phyloP scores from a whole-genome alignment of 2,329 filamentous ascomycete species.

The Sporothrix mexicana region DNA sequence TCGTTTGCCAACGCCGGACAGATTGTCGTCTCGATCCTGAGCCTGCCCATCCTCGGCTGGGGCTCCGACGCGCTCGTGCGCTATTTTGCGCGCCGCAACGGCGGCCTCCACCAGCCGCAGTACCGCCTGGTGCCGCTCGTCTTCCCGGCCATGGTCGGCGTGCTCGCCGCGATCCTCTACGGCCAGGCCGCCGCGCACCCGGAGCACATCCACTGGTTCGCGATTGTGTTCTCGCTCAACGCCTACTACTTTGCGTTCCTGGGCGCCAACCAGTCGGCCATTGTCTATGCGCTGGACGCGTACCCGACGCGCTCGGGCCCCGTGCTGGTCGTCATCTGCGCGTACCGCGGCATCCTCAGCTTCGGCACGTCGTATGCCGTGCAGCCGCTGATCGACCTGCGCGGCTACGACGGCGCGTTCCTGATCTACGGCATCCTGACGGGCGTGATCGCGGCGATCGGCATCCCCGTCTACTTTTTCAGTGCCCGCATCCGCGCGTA shows the following conservation, averaged over 20 bases:
- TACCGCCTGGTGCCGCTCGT: conserved; percentile 10
- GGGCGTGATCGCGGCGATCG: not conserved
- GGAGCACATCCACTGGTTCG: conserved; percentile 13
- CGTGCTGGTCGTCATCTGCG: not conserved
- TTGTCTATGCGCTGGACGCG: conserved; percentile 1
- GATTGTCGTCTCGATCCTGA: not conserved
- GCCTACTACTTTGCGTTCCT: not conserved
- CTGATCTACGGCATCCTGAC: not conserved
- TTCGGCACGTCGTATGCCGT: conserved; percentile 3
- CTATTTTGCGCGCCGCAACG: conserved; percentile 10
- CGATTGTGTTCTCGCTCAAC: not conserved
- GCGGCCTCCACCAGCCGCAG: conserved; percentile 10
- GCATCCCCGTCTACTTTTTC: conserved; percentile 18
- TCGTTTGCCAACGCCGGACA: conserved; percentile 15
- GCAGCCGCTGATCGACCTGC: conserved; percentile 1
- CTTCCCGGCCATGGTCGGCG: conserved; percentile 1
- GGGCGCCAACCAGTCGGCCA: conserved; percentile 13
- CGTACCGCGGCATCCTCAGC: conserved; percentile 1
- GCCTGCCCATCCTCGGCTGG: not conserved
- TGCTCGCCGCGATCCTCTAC: not conserved
- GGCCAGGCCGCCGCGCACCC: conserved; percentile 13
- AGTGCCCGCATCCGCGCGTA: conserved; percentile 7
- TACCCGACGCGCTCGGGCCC: conserved; percentile 11
- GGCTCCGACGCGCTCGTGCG: not conserved
- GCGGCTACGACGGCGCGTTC: conserved; percentile 11